Conservation (phyloP, 192 early-diverging fungal species). For the Paraglomus brasilianum region DNA sequence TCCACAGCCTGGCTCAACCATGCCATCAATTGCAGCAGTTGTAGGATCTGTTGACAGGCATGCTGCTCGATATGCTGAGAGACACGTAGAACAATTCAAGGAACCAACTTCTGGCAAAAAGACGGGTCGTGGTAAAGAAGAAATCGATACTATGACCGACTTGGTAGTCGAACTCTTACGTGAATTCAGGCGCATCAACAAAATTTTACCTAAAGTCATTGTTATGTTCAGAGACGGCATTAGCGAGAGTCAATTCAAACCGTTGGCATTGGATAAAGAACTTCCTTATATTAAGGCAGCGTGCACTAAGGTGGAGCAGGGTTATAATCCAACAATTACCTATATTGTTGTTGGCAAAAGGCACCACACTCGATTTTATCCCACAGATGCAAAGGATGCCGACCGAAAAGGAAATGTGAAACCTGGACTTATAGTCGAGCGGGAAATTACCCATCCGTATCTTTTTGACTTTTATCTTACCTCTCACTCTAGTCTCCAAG, state of each 20-base stretch:
- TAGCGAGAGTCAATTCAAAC: conserved; percentile 57
- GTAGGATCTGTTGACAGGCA: conserved; percentile 69
- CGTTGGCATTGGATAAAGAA: conserved; percentile 67
- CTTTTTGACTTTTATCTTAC: conserved; percentile 79
- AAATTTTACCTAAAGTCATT: conserved; percentile 63
- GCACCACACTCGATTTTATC: conserved; percentile 81
- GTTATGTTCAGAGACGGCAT: conserved; percentile 78
- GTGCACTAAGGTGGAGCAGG: conserved; percentile 57
- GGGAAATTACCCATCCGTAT: conserved; percentile 64
- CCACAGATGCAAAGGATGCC: conserved; percentile 51
- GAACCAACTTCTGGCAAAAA: conserved; percentile 59
- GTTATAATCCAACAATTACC: conserved; percentile 76
- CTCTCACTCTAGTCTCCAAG: conserved; percentile 90
- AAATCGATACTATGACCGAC: conserved; percentile 62
- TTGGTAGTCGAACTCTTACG: conserved; percentile 69
- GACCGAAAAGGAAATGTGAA: conserved; percentile 76
- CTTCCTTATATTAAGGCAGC: conserved; percentile 59
- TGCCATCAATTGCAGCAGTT: conserved; percentile 69
- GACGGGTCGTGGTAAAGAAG: conserved; percentile 63
- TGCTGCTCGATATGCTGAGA: conserved; percentile 63
- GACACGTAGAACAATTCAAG: conserved; percentile 1
- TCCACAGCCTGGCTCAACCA: conserved; percentile 50
- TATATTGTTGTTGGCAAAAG: conserved; percentile 80
- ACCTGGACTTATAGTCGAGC: conserved; percentile 75
- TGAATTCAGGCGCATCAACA: conserved; percentile 59